These are phyloP conservation scores for Fraxinus sp. DNA, from an alignment of 305 asterid species.

Conservation along the genomic window DNA sequence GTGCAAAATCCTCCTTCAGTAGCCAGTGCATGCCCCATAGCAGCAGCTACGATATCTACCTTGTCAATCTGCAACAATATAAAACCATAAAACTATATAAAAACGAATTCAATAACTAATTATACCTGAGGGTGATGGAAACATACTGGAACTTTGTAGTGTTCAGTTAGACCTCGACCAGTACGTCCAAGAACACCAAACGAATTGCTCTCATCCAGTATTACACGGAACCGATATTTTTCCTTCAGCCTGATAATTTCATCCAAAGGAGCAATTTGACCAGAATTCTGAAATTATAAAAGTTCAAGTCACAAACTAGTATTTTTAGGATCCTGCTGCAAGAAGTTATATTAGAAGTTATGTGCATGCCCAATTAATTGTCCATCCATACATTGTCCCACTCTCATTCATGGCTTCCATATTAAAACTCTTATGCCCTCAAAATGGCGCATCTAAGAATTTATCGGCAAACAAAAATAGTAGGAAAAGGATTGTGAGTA, in stretches of 20 bases:
- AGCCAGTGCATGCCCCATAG: constrained; percentile 96
- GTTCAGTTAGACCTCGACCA: constrained; percentile 94
- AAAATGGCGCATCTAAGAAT: background rate
- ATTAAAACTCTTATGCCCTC: background rate
- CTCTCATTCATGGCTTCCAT: background rate
- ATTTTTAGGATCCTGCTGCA: constrained; percentile 13
- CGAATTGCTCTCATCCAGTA: constrained; percentile 94
- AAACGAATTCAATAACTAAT: constrained; percentile 24
- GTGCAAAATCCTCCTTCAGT: constrained; percentile 98
- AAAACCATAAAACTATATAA: constrained; percentile 18
- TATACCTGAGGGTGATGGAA: constrained; percentile 19
- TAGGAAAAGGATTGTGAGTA: background rate
- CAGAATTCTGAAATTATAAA: constrained; percentile 73
- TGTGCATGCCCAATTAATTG: background rate
- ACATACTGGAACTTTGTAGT: constrained; percentile 71
- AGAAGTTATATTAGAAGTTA: background rate
- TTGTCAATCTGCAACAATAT: constrained; percentile 62
- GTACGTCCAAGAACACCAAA: constrained; percentile 90
- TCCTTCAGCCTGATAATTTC: constrained; percentile 87
- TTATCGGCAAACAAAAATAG: background rate
- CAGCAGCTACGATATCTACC: constrained; percentile 86
- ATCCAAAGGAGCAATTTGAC: constrained; percentile 86
- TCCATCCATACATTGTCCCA: background rate
- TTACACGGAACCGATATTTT: constrained; percentile 77
- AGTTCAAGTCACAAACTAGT: constrained; percentile 13